phyloP scores from a whole-genome alignment of 208 protist species.

The Novymonas esmeraldas region DNA sequence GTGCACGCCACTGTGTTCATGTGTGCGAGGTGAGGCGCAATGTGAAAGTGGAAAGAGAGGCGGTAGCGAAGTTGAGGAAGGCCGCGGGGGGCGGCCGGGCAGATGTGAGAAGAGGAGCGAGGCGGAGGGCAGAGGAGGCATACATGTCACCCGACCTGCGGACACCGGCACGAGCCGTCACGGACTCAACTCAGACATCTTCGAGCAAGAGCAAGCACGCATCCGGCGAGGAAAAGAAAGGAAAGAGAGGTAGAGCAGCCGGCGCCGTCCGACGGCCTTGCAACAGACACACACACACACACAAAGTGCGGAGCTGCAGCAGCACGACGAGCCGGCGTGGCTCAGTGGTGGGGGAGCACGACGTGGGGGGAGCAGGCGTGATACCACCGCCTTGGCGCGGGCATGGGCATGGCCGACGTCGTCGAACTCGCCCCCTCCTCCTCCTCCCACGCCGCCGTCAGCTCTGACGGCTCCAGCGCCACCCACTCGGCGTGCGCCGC shows the following conservation, averaged over 20 bases:
- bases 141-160: no score
- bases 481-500: conserved; percentile 62
- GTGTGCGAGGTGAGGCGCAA: no score
- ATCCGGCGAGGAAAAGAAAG: background rate
- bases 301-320: background rate
- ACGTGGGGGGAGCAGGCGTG: conserved; percentile 26
- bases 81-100: no score
- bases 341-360: conserved; percentile 1
- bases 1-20: no score
- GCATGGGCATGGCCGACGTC: conserved; percentile 14
- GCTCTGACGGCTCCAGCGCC: conserved; percentile 34
- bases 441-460: conserved; percentile 10
- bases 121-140: no score
- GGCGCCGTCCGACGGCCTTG: no score
- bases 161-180: no score
- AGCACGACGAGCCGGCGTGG: background rate
- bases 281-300: background rate
- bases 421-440: conserved; percentile 18
- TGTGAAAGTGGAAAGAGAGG: no score
- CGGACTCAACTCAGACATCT: background rate
- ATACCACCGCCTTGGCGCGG: conserved; percentile 30
- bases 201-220: background rate
- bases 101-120: no score
- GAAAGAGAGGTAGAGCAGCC: background rate
- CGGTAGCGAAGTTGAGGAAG: no score